Evolutionary conservation across 2,329 filamentous ascomycete species (phyloP).

Genomic region (Aspergillus sergii): DNA sequence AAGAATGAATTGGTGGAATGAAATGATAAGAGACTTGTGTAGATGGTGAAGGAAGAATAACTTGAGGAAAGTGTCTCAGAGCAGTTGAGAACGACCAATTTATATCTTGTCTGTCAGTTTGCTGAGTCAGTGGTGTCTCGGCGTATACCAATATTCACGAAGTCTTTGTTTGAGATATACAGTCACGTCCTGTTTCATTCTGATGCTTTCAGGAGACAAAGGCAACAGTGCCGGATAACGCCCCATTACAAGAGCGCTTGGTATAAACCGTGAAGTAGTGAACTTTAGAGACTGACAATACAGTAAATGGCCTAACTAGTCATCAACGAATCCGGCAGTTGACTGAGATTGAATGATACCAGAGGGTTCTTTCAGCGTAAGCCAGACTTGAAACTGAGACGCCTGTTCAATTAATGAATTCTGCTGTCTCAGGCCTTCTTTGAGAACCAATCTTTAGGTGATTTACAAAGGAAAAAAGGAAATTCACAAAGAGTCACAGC

Average conservation of each 20-base stretch:
- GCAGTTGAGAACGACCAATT: background rate
- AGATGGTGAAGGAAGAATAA: background rate
- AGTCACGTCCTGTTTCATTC: background rate
- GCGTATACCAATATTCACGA: background rate
- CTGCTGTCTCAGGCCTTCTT: no score
- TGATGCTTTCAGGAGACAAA: background rate
- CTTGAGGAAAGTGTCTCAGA: background rate
- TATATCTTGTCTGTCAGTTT: background rate
- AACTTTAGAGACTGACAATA: background rate
- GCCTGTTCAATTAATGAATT: no score
- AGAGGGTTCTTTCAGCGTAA: no score
- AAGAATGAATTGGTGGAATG: background rate
- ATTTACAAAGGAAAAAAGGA: no score
- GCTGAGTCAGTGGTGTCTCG: background rate
- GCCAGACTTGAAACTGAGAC: no score
- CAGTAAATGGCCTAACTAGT: no score
- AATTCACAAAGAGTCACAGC: no score
- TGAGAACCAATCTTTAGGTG: no score
- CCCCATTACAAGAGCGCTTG: background rate
- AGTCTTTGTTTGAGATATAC: background rate
- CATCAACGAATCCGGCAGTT: no score
- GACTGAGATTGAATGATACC: no score
- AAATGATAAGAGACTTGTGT: background rate
- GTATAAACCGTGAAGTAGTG: background rate
- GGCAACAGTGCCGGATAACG: background rate